A percentile compares a stretch with the other conserved stretches of the same genome.
Conservation (phyloP, 1,284 basidiomycete genomes). For the Sanghuangporus baumii region DNA sequence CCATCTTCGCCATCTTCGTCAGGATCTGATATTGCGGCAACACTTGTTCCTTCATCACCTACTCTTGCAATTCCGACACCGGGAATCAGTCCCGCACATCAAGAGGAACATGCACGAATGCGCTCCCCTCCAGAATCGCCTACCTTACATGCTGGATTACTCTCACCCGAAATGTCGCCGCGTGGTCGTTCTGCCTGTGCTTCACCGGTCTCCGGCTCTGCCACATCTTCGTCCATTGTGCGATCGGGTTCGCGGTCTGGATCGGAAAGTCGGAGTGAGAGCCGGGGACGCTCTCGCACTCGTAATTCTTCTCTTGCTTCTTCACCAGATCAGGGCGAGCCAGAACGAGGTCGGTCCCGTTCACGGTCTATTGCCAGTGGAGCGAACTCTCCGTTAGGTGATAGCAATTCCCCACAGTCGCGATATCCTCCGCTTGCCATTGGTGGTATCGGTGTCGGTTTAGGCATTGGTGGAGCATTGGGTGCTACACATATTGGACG, state of each 20-base stretch:
- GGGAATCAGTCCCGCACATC: slow-evolving; percentile 5
- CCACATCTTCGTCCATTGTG: slow-evolving; percentile 9
- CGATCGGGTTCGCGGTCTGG: slow-evolving; percentile 9
- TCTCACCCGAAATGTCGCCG: slow-evolving; percentile 15
- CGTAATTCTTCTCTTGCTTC: slow-evolving; percentile 14
- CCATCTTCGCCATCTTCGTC: not conserved
- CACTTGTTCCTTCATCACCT: not conserved
- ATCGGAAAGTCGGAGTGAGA: slow-evolving; percentile 15
- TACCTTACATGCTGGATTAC: not conserved
- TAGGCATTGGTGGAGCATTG: slow-evolving; percentile 6
- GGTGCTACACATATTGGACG: slow-evolving; percentile 12
- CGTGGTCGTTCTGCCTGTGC: slow-evolving; percentile 12
- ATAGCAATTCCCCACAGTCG: slow-evolving; percentile 7
- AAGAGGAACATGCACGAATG: slow-evolving; percentile 2
- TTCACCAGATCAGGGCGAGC: slow-evolving; percentile 9
- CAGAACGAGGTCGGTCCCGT: slow-evolving; percentile 13
- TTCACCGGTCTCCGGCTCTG: slow-evolving; percentile 11
- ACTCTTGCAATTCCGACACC: slow-evolving; percentile 15
- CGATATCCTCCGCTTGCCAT: slow-evolving; percentile 1
- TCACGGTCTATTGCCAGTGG: slow-evolving; percentile 14
- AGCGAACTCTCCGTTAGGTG: slow-evolving; percentile 13
- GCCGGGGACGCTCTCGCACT: slow-evolving; percentile 15
- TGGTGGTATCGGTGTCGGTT: slow-evolving; percentile 2
- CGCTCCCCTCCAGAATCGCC: slow-evolving; percentile 12
- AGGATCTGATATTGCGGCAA: not conserved